phyloP scores from a whole-genome alignment of 306 rosid genomes.

The Lupinus albus region DNA sequence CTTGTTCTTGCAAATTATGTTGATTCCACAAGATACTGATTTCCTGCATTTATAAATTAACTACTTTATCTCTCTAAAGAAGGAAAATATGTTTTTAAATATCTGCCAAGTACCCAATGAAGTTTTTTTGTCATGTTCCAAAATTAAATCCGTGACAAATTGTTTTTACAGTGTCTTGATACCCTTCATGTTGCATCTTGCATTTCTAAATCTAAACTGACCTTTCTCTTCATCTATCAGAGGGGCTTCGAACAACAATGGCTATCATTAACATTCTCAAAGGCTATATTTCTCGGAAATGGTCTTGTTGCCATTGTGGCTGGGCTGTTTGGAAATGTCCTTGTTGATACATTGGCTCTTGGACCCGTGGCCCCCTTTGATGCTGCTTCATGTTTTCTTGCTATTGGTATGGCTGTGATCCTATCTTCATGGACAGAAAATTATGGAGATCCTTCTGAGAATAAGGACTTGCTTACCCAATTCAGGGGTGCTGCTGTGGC shows the following conservation, averaged over 20 bases:
- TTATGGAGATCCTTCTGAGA: slow-evolving; percentile 81
- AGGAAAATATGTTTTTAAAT: slow-evolving; percentile 11
- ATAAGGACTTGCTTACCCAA: slow-evolving; percentile 79
- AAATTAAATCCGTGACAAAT: slow-evolving; percentile 4
- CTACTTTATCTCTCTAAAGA: slow-evolving; percentile 1
- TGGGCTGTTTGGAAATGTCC: slow-evolving; percentile 90
- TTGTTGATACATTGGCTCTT: slow-evolving; percentile 75
- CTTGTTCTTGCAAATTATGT: slow-evolving; percentile 21
- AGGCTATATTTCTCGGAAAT: slow-evolving; percentile 93
- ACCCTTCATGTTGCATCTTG: slow-evolving; percentile 26
- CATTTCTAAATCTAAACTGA: not conserved
- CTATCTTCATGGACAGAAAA: slow-evolving; percentile 86
- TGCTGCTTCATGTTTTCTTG: slow-evolving; percentile 95
- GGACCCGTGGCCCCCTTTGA: slow-evolving; percentile 99
- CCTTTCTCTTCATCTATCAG: slow-evolving; percentile 49
- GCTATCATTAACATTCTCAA: slow-evolving; percentile 87
- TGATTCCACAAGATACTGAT: slow-evolving; percentile 29
- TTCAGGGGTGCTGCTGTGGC: slow-evolving; percentile 91
- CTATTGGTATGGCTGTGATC: slow-evolving; percentile 87
- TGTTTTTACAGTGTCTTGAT: slow-evolving; percentile 23
- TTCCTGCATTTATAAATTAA: slow-evolving; percentile 17
- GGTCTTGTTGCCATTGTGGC: slow-evolving; percentile 86
- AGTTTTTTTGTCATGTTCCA: slow-evolving; percentile 6
- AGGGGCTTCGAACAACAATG: slow-evolving; percentile 96
- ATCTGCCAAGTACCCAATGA: not conserved